A percentile compares a stretch with the other conserved stretches of the same genome.
Conservation (phyloP, 805 yeast genomes). For the Starmerella kuoi region DNA sequence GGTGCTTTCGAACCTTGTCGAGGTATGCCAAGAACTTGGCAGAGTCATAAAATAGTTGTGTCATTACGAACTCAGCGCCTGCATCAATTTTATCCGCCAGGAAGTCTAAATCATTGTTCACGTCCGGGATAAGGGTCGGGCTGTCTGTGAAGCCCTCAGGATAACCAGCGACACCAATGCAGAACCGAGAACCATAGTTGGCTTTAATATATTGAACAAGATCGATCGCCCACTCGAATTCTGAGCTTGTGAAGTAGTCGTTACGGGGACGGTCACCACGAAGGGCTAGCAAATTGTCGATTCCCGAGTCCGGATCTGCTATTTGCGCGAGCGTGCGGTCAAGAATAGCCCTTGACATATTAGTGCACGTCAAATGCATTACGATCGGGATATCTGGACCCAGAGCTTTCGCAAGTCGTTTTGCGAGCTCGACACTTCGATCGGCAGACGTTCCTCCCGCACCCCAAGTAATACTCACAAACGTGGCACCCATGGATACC, state of each 20-base stretch:
- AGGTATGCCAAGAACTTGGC: constrained; percentile 73
- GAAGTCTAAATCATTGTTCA: constrained; percentile 58
- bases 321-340: constrained; percentile 54
- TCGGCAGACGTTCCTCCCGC: constrained; percentile 93
- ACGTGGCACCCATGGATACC: constrained; percentile 77
- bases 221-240: constrained; percentile 51
- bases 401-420: constrained; percentile 58
- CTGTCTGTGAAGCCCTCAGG: constrained; percentile 97
- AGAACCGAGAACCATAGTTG: constrained; percentile 66
- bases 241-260: constrained; percentile 37
- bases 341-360: constrained; percentile 62
- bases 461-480: constrained; percentile 95
- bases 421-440: constrained; percentile 74
- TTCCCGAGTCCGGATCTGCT: constrained; percentile 63
- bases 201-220: constrained; percentile 63
- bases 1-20: constrained; percentile 41
- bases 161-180: constrained; percentile 94
- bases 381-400: constrained; percentile 65
- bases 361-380: constrained; percentile 91
- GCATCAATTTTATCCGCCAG: constrained; percentile 78
- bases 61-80: constrained; percentile 87
- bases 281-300: constrained; percentile 77
- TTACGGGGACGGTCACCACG: constrained; percentile 90
- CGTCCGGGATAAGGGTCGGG: constrained; percentile 55
- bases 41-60: constrained; percentile 87